phyloP scores from a whole-genome alignment of 495 filamentous ascomycete species.

The Diplogelasinospora grovesii region DNA sequence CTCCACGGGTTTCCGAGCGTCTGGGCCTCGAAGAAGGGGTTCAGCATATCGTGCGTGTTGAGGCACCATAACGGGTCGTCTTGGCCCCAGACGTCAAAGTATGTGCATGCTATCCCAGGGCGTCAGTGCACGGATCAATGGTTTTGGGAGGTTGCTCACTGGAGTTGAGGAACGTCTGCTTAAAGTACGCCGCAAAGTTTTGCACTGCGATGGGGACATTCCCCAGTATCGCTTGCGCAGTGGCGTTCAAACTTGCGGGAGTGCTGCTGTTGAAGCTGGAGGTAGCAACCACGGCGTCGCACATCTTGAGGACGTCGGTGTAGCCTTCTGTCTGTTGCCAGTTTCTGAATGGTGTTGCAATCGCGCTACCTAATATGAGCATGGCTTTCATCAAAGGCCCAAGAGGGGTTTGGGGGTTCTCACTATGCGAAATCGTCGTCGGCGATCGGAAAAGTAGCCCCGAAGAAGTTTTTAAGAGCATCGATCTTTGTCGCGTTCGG shows the following conservation, averaged over 20 bases:
- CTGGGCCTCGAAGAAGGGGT: conserved; percentile 49
- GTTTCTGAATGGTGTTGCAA: conserved; percentile 19
- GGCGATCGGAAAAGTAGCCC: conserved; percentile 16
- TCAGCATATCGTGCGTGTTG: conserved; percentile 52
- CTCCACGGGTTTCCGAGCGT: conserved; percentile 48
- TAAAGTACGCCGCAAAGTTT: conserved; percentile 51
- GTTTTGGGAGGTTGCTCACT: conserved; percentile 34
- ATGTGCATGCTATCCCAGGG: conserved; percentile 22
- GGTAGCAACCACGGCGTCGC: conserved; percentile 22
- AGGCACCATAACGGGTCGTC: conserved; percentile 47
- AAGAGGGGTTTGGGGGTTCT: neutral
- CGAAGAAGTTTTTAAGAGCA: conserved; percentile 17
- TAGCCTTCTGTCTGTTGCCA: conserved; percentile 28
- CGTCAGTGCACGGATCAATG: too few relatives aligned
- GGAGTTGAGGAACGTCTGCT: conserved; percentile 39
- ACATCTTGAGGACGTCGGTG: conserved; percentile 46
- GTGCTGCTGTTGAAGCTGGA: neutral
- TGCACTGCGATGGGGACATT: conserved; percentile 22
- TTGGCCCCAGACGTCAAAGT: conserved; percentile 45
- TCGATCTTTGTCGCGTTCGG: conserved; percentile 12
- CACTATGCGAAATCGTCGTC: conserved; percentile 26
- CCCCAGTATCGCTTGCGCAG: conserved; percentile 22
- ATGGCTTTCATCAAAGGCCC: neutral
- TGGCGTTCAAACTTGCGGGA: too few relatives aligned
- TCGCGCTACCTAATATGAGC: conserved; percentile 9